phyloP scores from a whole-genome alignment of 2,329 filamentous ascomycete genomes.

The Cytospora mali region DNA sequence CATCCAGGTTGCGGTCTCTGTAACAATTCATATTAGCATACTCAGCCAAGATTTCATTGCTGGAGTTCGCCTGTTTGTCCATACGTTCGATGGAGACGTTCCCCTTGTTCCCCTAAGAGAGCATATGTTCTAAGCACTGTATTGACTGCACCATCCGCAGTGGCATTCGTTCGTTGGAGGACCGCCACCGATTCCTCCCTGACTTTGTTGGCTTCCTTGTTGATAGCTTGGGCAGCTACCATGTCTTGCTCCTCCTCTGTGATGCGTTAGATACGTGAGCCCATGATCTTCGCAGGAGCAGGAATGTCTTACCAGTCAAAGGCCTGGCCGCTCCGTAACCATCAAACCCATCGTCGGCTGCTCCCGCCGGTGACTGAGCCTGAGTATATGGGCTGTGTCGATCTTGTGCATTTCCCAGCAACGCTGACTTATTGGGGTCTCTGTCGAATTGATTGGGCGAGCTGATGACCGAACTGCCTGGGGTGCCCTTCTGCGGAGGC shows the following conservation, averaged over 20 bases:
- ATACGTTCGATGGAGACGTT: conserved; percentile 73
- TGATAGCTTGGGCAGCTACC: conserved; percentile 70
- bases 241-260: conserved; percentile 80
- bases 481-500: conserved; percentile 24
- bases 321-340: conserved; percentile 72
- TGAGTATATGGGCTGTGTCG: conserved; percentile 12
- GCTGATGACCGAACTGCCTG: not conserved
- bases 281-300: rapidly evolving
- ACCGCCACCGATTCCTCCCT: no score
- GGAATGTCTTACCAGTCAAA: conserved; percentile 44
- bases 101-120: conserved; percentile 75
- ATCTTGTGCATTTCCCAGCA: conserved; percentile 20
- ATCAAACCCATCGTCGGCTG: conserved; percentile 40
- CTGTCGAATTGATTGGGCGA: not conserved
- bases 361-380: not conserved
- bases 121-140: conserved; percentile 72
- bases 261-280: not conserved
- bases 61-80: no score
- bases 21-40: not conserved
- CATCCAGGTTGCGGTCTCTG: conserved; percentile 74
- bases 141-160: no score
- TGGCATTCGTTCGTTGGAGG: no score
- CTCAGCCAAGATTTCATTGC: no score
- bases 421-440: not conserved
- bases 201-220: conserved; percentile 75